Percentiles rank a stretch among this genome's conserved stretches.
Evolutionary conservation across 139 green algal species (phyloP).

Genomic region (Coccomyxa sp.): DNA sequence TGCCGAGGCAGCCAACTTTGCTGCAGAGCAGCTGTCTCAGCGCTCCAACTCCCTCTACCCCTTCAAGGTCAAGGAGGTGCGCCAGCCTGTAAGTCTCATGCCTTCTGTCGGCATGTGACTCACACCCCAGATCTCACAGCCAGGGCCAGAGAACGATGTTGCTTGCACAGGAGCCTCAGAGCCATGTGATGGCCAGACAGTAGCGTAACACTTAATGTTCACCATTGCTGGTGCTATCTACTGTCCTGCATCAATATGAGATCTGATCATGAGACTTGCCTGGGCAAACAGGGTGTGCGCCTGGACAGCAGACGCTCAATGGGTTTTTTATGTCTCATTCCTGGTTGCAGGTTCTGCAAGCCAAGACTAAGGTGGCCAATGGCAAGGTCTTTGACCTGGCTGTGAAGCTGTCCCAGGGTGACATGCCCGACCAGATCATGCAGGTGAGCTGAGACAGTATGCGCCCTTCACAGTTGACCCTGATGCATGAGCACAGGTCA

Average conservation of each 20-base stretch:
- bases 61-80: constrained; percentile 29
- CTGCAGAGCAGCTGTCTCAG: constrained; percentile 43
- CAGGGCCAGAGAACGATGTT: too few relatives aligned
- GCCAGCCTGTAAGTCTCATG: too few relatives aligned
- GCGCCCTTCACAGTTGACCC: too few relatives aligned
- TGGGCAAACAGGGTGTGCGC: too few relatives aligned
- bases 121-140: background rate
- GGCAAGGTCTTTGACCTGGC: constrained; percentile 22
- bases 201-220: too few relatives aligned
- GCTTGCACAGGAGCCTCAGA: too few relatives aligned
- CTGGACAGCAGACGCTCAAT: too few relatives aligned
- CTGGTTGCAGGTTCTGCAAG: constrained; percentile 25
- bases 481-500: background rate
- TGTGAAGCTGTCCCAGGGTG: constrained; percentile 33
- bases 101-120: background rate
- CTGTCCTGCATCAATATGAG: too few relatives aligned
- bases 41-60: constrained; percentile 41
- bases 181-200: too few relatives aligned
- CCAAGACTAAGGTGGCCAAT: constrained; percentile 5
- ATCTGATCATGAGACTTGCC: too few relatives aligned
- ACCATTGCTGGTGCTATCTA: too few relatives aligned
- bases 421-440: constrained; percentile 28
- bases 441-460: too few relatives aligned
- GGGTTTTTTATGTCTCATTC: background rate
- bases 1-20: constrained; percentile 31